These are phyloP conservation scores for Schoenoplectus triqueter DNA, from an alignment of 202 grass and related monocot genomes.

Conservation along the genomic window DNA sequence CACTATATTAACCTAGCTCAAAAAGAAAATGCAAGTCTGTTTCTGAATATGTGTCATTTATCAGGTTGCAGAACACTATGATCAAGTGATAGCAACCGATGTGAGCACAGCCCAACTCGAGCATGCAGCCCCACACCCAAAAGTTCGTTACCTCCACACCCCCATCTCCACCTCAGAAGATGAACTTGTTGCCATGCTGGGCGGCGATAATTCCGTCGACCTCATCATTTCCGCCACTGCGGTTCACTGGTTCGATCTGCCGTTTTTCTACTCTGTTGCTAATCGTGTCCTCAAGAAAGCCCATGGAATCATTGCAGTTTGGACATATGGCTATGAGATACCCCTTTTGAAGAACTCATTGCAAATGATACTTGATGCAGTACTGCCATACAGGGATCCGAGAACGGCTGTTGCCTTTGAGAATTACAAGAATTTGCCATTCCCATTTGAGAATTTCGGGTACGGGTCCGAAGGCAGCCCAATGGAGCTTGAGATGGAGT, in stretches of 20 bases:
- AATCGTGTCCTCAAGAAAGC: constrained; percentile 61
- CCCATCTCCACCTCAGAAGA: constrained; percentile 60
- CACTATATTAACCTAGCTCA: background rate
- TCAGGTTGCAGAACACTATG: constrained; percentile 71
- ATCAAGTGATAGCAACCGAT: constrained; percentile 69
- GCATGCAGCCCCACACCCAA: constrained; percentile 46
- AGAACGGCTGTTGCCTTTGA: constrained; percentile 52
- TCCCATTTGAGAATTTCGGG: constrained; percentile 74
- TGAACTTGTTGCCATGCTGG: constrained; percentile 57
- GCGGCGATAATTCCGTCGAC: constrained; percentile 69
- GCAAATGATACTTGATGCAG: constrained; percentile 43
- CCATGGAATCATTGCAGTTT: constrained; percentile 63
- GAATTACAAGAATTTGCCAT: constrained; percentile 58
- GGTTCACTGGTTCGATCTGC: constrained; percentile 72
- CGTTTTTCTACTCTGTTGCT: constrained; percentile 64
- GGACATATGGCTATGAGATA: constrained; percentile 62
- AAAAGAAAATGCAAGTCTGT: background rate
- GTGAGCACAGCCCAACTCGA: constrained; percentile 62
- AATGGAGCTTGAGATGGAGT: constrained; percentile 56
- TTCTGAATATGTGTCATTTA: background rate
- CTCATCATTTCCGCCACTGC: constrained; percentile 58
- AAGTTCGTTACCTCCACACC: constrained; percentile 69
- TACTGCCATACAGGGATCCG: constrained; percentile 53
- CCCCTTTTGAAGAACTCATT: constrained; percentile 49
- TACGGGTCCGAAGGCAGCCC: constrained; percentile 58